Percentiles rank a stretch among this genome's conserved stretches.
phyloP scores from a whole-genome alignment of 2,329 filamentous ascomycete genomes.

The Mycosphaerella sp. region DNA sequence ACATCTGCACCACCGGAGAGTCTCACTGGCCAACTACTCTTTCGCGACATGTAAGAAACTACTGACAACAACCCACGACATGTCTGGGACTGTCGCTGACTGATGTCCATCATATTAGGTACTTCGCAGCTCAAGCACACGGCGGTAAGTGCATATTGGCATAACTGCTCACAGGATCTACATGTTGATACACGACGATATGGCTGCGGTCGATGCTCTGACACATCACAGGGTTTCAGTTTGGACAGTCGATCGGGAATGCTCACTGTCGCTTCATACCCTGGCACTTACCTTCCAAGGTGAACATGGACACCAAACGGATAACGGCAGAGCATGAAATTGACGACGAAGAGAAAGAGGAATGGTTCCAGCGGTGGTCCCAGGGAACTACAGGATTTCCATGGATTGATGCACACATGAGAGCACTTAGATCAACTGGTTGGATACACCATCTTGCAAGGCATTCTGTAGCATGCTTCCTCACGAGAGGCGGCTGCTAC shows the following conservation, averaged over 20 bases:
- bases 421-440: conserved; percentile 63
- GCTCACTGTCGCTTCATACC: conserved; percentile 65
- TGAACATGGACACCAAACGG: conserved; percentile 43
- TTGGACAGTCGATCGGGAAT: conserved; percentile 61
- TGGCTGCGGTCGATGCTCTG: too few species aligned
- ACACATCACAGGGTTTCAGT: conserved; percentile 46
- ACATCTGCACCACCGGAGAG: conserved; percentile 57
- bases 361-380: conserved; percentile 64
- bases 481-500: conserved; percentile 74
- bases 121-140: conserved; percentile 66
- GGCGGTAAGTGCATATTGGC: too few species aligned
- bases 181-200: too few species aligned
- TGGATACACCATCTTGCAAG: conserved; percentile 77
- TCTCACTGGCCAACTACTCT: conserved; percentile 65
- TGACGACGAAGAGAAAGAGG: conserved; percentile 57
- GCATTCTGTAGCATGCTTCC: conserved; percentile 72
- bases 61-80: too few species aligned
- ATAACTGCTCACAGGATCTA: too few species aligned
- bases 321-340: conserved; percentile 58
- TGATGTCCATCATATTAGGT: conserved; percentile 31
- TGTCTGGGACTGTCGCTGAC: too few species aligned
- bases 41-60: conserved; percentile 59
- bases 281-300: conserved; percentile 66
- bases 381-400: conserved; percentile 67
- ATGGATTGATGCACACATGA: conserved; percentile 76